A percentile compares a stretch with the other conserved stretches of the same genome.
Conservation (phyloP, 1,139 yeast species). For the Starmera stellimalicola region DNA sequence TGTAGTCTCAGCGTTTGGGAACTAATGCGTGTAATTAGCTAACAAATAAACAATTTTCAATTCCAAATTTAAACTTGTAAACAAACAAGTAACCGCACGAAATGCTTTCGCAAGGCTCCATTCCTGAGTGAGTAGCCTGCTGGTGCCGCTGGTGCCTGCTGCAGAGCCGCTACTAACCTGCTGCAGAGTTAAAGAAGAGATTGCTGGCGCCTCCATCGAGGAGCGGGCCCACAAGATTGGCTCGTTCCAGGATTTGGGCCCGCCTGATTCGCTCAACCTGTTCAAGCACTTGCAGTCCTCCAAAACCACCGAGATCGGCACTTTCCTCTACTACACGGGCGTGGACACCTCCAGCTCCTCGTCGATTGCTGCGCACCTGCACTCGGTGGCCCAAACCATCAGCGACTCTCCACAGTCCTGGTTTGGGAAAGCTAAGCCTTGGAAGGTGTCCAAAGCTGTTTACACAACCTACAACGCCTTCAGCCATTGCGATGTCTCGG, state of each 20-base stretch:
- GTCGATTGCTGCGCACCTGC: conserved; percentile 67
- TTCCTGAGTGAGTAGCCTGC: conserved; percentile 34
- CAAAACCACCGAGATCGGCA: conserved; percentile 21
- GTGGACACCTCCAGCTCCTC: conserved; percentile 58
- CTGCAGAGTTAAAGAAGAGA: conserved; percentile 37
- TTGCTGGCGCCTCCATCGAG: conserved; percentile 38
- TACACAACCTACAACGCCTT: conserved; percentile 67
- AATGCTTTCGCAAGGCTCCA: conserved; percentile 38
- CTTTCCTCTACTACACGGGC: conserved; percentile 40
- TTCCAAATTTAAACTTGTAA: too few relatives aligned
- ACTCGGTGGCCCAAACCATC: conserved; percentile 60
- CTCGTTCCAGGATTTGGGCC: conserved; percentile 62
- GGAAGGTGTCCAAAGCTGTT: conserved; percentile 68
- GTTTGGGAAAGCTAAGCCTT: conserved; percentile 68
- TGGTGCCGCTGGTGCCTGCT: conserved; percentile 9
- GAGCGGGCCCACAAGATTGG: conserved; percentile 36
- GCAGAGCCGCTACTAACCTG: conserved; percentile 1
- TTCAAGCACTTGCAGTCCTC: conserved; percentile 31
- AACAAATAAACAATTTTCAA: too few relatives aligned
- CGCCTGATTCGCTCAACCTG: conserved; percentile 81
- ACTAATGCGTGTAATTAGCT: too few relatives aligned
- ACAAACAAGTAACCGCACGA: too few relatives aligned
- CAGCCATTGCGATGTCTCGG: conserved; percentile 68
- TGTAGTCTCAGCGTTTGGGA: too few relatives aligned
- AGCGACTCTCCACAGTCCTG: conserved; percentile 55